Evolutionary conservation across 768 basidiomycete species (phyloP), one percentile per base, ranked within the genome.

Genomic region (Tylopilus felleus): DNA sequence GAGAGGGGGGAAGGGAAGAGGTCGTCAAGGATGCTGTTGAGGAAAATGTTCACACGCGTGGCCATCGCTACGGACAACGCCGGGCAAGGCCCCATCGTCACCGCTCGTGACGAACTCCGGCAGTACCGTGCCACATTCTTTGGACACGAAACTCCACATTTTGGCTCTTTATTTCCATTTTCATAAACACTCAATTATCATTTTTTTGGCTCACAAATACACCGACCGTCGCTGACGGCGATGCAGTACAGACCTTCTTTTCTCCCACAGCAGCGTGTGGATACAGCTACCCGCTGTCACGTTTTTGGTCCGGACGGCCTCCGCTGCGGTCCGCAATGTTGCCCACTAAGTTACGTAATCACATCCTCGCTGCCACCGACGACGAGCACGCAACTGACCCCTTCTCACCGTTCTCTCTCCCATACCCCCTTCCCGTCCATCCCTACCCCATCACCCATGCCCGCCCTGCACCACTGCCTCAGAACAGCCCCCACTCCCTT

Each of bases 81-180:
- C 70, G 70, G 66, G 67, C 70, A 72, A 73, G 71, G 71, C 71
- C 70, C 69, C 70, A 72, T 73, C 71, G 70, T 71, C 71, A 72
- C 70, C 71, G 70, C 71, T 68, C 69, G 70, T 71, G 65, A 69
- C 70, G 70, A 73, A 73, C 70, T 70, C 70, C 68, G 71, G 64
- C 61, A 66, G 51, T 62, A 56, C 61, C 62, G 66, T 70, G 64
- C 66, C 68, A 69, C 59, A 61, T 47, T 55, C 21, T 67, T 68
- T 70, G 60, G 63, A 33, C 57, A 71, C 68, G 49, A 70, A 61
- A 64, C 61, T 61, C 40, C 17, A 5, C 10, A 21, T 51, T 61
- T 52, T 65, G 38, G 4, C 8, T 17, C 43, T 19, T 47, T 52
- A 61, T 64, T 50, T 2, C 47, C 33, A 35, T 41, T 52, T 13